Conservation (phyloP, 176 grass and related monocot species). For the Microstegium vimineum region DNA sequence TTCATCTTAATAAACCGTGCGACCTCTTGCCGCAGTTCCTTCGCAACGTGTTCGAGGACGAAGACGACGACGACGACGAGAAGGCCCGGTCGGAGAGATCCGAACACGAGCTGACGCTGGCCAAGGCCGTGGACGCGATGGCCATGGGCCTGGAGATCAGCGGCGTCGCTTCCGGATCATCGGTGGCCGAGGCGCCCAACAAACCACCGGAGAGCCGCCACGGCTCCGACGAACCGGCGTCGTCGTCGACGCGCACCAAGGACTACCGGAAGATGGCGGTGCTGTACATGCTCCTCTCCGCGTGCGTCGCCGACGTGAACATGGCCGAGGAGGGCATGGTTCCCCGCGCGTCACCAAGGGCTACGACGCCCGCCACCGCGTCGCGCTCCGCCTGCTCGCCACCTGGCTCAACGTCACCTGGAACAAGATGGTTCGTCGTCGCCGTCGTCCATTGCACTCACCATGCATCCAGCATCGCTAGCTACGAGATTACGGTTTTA, state of each 20-base stretch:
- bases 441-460: neutral
- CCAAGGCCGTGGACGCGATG: conserved; percentile 83
- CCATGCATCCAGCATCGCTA: neutral
- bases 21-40: conserved; percentile 48
- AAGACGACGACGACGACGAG: conserved; percentile 56
- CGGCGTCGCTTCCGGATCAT: conserved; percentile 1
- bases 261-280: conserved; percentile 66
- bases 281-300: conserved; percentile 88
- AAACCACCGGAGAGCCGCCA: neutral
- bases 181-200: neutral
- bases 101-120: conserved; percentile 80
- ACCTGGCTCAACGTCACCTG: conserved; percentile 89
- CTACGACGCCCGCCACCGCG: conserved; percentile 95
- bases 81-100: conserved; percentile 45
- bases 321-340: conserved; percentile 46
- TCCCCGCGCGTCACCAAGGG: conserved; percentile 67
- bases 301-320: conserved; percentile 86
- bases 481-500: neutral
- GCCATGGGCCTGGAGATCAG: conserved; percentile 64
- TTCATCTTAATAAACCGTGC: neutral
- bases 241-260: conserved; percentile 23
- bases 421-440: conserved; percentile 72
- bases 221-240: neutral
- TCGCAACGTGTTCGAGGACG: conserved; percentile 74
- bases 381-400: conserved; percentile 71